Base-by-base conservation (phyloP, 768 basidiomycete species). In the Mrakia frigida region DNA sequence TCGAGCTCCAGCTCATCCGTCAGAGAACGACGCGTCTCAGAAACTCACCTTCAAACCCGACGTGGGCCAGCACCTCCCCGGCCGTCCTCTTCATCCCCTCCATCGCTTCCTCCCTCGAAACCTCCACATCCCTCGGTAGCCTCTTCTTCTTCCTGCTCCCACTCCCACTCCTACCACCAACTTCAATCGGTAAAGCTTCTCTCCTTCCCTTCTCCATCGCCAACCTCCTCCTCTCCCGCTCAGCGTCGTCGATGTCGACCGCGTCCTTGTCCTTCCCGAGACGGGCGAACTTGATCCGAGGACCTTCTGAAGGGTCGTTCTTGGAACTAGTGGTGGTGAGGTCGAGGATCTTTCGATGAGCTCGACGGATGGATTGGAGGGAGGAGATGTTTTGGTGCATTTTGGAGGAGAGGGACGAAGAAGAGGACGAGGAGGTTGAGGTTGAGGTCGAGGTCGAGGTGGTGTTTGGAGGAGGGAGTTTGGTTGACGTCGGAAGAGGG, bases 31-130 rank as follows among this genome's bases (percentile, higher is more conserved):
- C 37, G 18, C 53, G 31, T 25, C 56, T 52, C 28, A 31, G 60
- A 23, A 75, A 84, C 89, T 75, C 75, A 91, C 94, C 92, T 86
- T 97, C 95, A 81, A 97, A 97, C 2, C 94, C 94, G 68, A 87
- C 86, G 85, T 97, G 95, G 80, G 96, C 93, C 80, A 97, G 81
- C 70, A 96, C 46, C 37, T 78, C 79, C 37, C 82, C 82, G 14
- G 81, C 74, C 10, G 80, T 79, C 25, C 75, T 70, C 77, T 81
- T 81, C 76, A 81, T 59, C 18, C 70, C 71, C 68, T 81, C 74
- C 1, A 70, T 25, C 25, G 68, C 77, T 61, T 68, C 56, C 14
- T 9, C 59, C n/a, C 14, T 46, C 73, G 77, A 70, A 7, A 70
- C 59, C 68, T 78, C 71, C 31, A 41, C 53, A 11, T 53, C 25